Base-by-base conservation (phyloP, 2,329 filamentous ascomycete genomes). In the Gnomoniopsis smithogilvyi region DNA sequence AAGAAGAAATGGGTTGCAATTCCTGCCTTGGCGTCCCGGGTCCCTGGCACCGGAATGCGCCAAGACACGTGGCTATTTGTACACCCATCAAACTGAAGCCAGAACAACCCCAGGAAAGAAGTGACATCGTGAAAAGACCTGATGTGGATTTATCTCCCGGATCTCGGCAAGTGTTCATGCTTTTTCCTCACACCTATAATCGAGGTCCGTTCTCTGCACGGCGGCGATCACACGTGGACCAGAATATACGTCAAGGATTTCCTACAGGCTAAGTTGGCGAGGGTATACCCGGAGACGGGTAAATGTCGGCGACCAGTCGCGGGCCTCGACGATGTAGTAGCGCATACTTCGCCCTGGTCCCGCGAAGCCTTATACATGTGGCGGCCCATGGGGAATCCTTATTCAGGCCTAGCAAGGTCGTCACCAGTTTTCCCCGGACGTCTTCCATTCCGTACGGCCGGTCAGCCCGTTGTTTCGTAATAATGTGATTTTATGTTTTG, bases 251-350 rank as follows among this genome's bases (percentile, higher is more conserved):
- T 36, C 41, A 34, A 22, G 2, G n/a, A n/a, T 14, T 34, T 30
- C 26, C 8, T 33, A 41, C 51, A 54, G 51, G 38, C 51, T 54
- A 54, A 54, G 41, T 46, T 46, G 51, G 41, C 22, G 38, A 17
- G 36, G 41, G 33, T 17, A 54, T 43, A 54, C 26, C 51, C 51
- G 51, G 41, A 46, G 38, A 24, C 43, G 53, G 53, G 8, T 55
- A 55, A 55, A 55, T 49, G 45, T 36, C 26, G 33, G 15, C 33
- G 53, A 19, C 53, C 53, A 55, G 38, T 56, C 48, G 41, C 30
- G 21, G 46, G n/a, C 36, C 22, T 55, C 21, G 51, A 36, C 24
- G 47, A 22, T 19, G 12, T 21, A 30, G 26, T 38, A 47, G 52
- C 43, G 30, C 15, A 10, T 36, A 17, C 8, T 10, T 17, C 19